These are phyloP conservation scores for Trichoderma sp. DNA, from an alignment of 2,329 filamentous ascomycete species.

Conservation along the genomic window DNA sequence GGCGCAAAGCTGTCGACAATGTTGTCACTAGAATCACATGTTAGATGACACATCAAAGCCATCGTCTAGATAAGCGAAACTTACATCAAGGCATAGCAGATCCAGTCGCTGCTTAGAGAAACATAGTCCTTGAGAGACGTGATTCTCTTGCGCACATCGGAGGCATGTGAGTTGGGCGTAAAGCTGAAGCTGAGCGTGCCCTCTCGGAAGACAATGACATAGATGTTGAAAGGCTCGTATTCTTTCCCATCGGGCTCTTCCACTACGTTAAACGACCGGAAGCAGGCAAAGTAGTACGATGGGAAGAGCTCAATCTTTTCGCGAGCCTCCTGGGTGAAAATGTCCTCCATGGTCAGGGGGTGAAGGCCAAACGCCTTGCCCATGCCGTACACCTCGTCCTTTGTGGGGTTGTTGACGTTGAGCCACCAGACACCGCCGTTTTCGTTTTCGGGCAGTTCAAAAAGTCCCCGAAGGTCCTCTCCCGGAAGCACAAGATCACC, in stretches of 20 bases:
- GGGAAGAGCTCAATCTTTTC: constrained; percentile 99
- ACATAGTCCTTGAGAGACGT: constrained; percentile 93
- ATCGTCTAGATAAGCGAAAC: constrained; percentile 38
- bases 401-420: constrained; percentile 86
- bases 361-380: constrained; percentile 96
- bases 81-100: constrained; percentile 96
- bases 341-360: constrained; percentile 94
- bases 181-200: constrained; percentile 96
- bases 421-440: constrained; percentile 95
- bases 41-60: constrained; percentile 33
- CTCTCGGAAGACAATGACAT: constrained; percentile 95
- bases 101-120: constrained; percentile 94
- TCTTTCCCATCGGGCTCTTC: constrained; percentile 79
- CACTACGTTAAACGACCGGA: constrained; percentile 85
- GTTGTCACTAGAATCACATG: constrained; percentile 61
- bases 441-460: constrained; percentile 66
- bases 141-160: constrained; percentile 89
- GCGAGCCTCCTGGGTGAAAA: constrained; percentile 89
- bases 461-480: constrained; percentile 86
- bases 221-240: constrained; percentile 93
- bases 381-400: constrained; percentile 84
- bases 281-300: constrained; percentile 97
- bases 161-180: constrained; percentile 80
- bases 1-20: constrained; percentile 97
- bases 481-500: constrained; percentile 87